Evolutionary conservation across 2,329 filamentous ascomycete genomes (phyloP).

Genomic region (Aspergillus unguis): DNA sequence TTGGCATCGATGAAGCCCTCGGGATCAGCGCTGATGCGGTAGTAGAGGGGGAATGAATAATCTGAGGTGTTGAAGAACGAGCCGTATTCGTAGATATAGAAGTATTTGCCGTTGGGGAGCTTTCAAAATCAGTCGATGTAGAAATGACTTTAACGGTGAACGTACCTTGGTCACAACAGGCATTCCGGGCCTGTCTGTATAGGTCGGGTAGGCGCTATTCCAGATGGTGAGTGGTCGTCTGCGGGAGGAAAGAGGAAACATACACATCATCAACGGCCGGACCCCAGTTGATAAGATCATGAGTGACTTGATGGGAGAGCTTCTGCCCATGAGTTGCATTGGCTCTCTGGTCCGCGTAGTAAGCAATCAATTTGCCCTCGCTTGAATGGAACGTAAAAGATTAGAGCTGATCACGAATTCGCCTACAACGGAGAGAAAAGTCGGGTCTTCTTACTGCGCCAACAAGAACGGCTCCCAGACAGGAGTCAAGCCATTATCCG

Average conservation of each 20-base stretch:
- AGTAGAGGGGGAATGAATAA: constrained; percentile 52
- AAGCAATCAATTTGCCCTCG: constrained; percentile 59
- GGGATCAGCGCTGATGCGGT: constrained; percentile 49
- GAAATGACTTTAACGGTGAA: background rate
- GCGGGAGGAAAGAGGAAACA: background rate
- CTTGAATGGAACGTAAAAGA: constrained; percentile 8
- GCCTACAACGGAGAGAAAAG: background rate
- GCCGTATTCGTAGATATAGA: constrained; percentile 64
- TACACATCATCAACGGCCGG: constrained; percentile 59
- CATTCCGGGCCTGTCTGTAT: constrained; percentile 67
- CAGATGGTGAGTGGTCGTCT: background rate
- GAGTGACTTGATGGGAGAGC: constrained; percentile 61
- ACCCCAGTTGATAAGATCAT: constrained; percentile 60
- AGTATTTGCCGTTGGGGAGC: constrained; percentile 59
- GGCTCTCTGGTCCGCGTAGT: constrained; percentile 70
- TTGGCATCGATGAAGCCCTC: constrained; percentile 45
- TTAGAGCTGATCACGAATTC: background rate
- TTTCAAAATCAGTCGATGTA: constrained; percentile 17
- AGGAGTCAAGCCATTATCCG: constrained; percentile 63
- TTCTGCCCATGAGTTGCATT: constrained; percentile 63
- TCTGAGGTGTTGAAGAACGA: constrained; percentile 28
- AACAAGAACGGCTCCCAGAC: constrained; percentile 71
- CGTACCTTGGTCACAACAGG: constrained; percentile 52
- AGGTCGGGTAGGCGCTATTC: constrained; percentile 49
- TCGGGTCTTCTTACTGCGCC: constrained; percentile 39